phyloP scores from a whole-genome alignment of 176 grass and related monocot genomes.

The Carex pumila region DNA sequence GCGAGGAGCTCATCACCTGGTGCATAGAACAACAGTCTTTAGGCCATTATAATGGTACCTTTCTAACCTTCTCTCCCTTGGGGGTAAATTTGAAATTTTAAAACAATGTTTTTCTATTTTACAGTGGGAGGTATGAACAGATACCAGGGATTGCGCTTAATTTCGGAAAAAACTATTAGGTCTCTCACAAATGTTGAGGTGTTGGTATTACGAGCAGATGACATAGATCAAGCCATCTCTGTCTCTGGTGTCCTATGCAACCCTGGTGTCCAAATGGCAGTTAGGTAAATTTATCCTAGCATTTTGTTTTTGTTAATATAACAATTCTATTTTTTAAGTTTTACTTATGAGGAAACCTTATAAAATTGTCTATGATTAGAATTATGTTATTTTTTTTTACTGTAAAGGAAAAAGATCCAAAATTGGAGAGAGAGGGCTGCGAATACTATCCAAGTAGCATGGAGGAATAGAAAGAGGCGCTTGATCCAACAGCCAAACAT shows the following conservation, averaged over 20 bases:
- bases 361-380: neutral
- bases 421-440: conserved; percentile 88
- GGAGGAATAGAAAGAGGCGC: conserved; percentile 30
- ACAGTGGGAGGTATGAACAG: conserved; percentile 58
- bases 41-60: conserved; percentile 49
- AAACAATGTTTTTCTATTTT: conserved; percentile 7
- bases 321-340: neutral
- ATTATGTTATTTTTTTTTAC: neutral
- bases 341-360: neutral
- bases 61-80: neutral
- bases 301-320: neutral
- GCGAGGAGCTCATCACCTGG: conserved; percentile 89
- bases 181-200: conserved; percentile 90
- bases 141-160: conserved; percentile 35
- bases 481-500: conserved; percentile 31
- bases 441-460: conserved; percentile 73
- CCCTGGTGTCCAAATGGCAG: neutral
- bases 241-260: conserved; percentile 56
- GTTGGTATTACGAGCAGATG: conserved; percentile 67
- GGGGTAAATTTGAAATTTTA: neutral
- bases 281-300: conserved; percentile 26
- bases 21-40: conserved; percentile 72
- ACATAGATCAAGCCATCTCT: conserved; percentile 66
- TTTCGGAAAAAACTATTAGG: neutral
- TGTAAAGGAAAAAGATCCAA: conserved; percentile 64